Evolutionary conservation across 2,329 filamentous ascomycete species (phyloP).

Genomic region (Cadophora malorum): DNA sequence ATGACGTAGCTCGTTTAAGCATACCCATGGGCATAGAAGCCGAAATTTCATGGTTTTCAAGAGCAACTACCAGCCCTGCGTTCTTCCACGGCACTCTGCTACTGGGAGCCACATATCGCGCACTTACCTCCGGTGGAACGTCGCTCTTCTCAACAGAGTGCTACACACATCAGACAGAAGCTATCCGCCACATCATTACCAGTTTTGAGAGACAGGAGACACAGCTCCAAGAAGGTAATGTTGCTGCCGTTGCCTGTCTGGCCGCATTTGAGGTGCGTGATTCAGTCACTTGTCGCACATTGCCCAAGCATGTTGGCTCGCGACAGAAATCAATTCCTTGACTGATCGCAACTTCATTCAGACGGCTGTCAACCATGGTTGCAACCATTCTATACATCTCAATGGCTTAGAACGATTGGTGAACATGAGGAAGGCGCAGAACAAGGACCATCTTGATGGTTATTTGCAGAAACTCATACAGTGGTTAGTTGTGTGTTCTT

Average conservation of each 20-base stretch:
- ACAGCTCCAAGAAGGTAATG: slow-evolving; percentile 10
- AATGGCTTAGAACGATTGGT: slow-evolving; percentile 16
- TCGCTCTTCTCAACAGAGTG: slow-evolving; percentile 16
- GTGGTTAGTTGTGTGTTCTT: not conserved
- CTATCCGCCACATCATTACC: slow-evolving; percentile 15
- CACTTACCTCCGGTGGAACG: not conserved
- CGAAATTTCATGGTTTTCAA: slow-evolving; percentile 13
- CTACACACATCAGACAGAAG: slow-evolving; percentile 13
- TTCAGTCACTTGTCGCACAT: not conserved
- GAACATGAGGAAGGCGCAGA: slow-evolving; percentile 21
- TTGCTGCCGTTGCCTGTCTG: slow-evolving; percentile 20
- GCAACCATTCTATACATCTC: slow-evolving; percentile 13
- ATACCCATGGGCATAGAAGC: slow-evolving; percentile 13
- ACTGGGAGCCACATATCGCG: slow-evolving; percentile 12
- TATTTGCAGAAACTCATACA: slow-evolving; percentile 19
- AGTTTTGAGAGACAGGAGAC: slow-evolving; percentile 17
- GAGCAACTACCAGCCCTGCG: slow-evolving; percentile 14
- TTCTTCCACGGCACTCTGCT: slow-evolving; percentile 20
- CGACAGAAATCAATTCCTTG: too few relatives aligned
- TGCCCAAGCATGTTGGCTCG: too few relatives aligned
- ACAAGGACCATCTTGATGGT: not conserved
- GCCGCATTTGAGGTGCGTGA: slow-evolving; percentile 23
- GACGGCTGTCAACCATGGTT: slow-evolving; percentile 9
- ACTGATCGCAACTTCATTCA: not conserved
- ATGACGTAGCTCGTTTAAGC: slow-evolving; percentile 13